phyloP scores from a whole-genome alignment of 139 green algal genomes.

The Pseudopediastrum boryanum region DNA sequence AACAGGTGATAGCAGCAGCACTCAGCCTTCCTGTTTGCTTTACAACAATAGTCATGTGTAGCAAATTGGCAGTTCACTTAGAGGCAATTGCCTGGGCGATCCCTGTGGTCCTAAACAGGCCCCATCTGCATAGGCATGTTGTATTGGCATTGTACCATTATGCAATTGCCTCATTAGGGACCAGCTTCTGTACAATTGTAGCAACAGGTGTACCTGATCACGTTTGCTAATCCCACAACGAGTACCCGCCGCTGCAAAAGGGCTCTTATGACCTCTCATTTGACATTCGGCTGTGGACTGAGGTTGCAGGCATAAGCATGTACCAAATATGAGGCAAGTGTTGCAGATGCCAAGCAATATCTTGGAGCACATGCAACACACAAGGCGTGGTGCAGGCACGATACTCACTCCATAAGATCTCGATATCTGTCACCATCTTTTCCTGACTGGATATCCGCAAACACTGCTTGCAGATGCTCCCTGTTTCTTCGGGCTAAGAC shows the following conservation, averaged over 20 bases:
- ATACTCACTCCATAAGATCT: conserved; percentile 22
- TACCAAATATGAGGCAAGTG: neutral
- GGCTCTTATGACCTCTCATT: too few relatives aligned
- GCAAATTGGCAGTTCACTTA: neutral
- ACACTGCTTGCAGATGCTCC: conserved; percentile 29
- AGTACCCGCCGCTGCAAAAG: too few relatives aligned
- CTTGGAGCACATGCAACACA: neutral
- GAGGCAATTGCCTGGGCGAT: neutral
- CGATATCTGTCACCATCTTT: conserved; percentile 17
- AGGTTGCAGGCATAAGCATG: too few relatives aligned
- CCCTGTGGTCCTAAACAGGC: neutral
- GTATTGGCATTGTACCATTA: neutral
- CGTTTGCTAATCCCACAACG: too few relatives aligned
- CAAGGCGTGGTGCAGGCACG: neutral
- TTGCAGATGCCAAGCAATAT: neutral
- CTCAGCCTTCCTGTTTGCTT: neutral
- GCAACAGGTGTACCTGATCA: too few relatives aligned
- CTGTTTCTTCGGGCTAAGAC: conserved; percentile 19
- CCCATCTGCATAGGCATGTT: neutral
- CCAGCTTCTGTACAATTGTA: too few relatives aligned
- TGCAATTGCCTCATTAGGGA: too few relatives aligned
- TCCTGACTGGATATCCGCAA: conserved; percentile 14
- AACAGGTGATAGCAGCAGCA: neutral
- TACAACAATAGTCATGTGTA: neutral
- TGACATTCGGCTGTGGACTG: too few relatives aligned